Base-by-base conservation (phyloP, 768 basidiomycete species). In the Strobilomyces echinocephalus region DNA sequence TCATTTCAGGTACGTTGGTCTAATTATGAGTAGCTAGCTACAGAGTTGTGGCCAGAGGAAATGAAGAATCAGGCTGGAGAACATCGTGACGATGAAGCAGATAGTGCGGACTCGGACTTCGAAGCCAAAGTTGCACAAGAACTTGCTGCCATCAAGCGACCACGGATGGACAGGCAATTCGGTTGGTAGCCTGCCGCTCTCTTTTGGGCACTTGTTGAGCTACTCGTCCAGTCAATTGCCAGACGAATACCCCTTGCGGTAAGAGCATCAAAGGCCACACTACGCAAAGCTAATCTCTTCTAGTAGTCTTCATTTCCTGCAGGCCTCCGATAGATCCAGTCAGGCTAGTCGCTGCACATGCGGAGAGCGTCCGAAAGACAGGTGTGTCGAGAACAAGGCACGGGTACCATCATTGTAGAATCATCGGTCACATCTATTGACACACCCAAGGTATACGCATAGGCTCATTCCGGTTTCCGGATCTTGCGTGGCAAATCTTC, bases 161-260 rank as follows among this genome's bases (percentile, higher is more conserved):
- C 87, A 16, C 79, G 78, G 56, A 75, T 70, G 60, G 81, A 82
- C 61, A 79, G 75, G 49, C 80, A 79, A 63, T 89, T 91, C 67
- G 78, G 90, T 88, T 51, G 26, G 78, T 70, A 15, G 18, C 12
- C 16, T 7, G 10, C 45, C 4, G 8, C 31, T 18, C 18, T 30
- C 3, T 20, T 9, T 11, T 36, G 20, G 11, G 49, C 41, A 12
- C 10, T 12, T 38, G 15, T 55, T 54, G 40, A 34, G 43, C 28
- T 48, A 53, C 28, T 59, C 54, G 34, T 42, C 12, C 56, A 93
- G 90, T 71, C 6, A 92, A 83, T 63, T 89, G 85, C 57, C 81
- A 82, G 62, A 91, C 88, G 4, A 85, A 88, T 62, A 91, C 89
- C 1, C 79, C 83, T 40, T 93, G 90, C 52, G 82, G 90, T 91